Evolutionary conservation across 176 grass and related monocot species (phyloP).

Genomic region (Musa schizocarpa): DNA sequence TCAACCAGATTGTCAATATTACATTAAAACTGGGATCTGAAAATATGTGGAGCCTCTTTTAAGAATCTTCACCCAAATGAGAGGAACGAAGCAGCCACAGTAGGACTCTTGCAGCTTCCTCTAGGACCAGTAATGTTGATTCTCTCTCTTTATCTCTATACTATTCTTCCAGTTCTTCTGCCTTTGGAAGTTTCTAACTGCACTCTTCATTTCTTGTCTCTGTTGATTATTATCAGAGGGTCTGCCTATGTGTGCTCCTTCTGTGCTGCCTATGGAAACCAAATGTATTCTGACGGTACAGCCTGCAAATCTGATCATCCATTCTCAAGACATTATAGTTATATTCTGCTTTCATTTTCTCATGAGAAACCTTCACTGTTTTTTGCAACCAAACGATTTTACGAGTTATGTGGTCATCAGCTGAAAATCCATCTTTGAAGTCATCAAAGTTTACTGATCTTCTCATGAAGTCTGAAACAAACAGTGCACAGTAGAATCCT

Average conservation of each 20-base stretch:
- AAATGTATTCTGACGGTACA: constrained; percentile 10
- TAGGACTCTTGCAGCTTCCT: constrained; percentile 15
- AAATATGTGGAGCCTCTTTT: constrained; percentile 18
- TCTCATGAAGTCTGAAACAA: neutral
- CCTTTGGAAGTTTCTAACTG: neutral
- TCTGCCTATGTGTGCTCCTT: neutral
- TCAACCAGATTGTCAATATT: constrained; percentile 29
- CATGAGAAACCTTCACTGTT: neutral
- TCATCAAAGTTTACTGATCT: neutral
- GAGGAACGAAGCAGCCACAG: constrained; percentile 4
- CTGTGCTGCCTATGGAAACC: neutral
- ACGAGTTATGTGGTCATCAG: neutral
- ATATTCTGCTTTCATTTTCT: neutral
- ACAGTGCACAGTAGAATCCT: neutral
- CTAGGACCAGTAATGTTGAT: constrained; percentile 5
- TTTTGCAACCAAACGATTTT: neutral
- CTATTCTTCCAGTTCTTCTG: neutral
- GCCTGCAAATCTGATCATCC: constrained; percentile 12
- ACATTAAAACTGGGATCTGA: constrained; percentile 20
- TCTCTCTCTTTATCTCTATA: neutral
- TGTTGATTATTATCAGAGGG: neutral
- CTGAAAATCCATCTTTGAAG: neutral
- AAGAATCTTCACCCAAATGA: constrained; percentile 24
- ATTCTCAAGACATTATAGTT: neutral
- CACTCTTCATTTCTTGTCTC: neutral